Base-by-base conservation (phyloP, 2,329 filamentous ascomycete species). In the Verticillium isaacii region DNA sequence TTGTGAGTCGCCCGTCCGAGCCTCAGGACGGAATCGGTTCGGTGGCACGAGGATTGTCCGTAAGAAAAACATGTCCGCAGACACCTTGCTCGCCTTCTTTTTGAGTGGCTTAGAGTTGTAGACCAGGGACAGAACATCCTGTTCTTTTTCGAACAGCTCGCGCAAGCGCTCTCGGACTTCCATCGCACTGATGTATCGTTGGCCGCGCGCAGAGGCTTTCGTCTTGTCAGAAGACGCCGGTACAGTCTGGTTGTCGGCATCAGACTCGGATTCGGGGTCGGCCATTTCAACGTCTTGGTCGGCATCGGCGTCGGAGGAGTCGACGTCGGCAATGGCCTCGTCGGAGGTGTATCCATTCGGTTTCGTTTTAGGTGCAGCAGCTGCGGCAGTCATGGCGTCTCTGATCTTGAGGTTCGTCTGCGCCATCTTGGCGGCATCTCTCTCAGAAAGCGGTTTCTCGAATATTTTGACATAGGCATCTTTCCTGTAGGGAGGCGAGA, bases 391-490 rank as follows among this genome's bases (percentile, higher is more conserved):
- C 68, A 96, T 80, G 3, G 91, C 89, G 71, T 95, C 91, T 59
- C 84, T 82, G 39, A 86, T 80, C 68, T 87, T 89, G 71, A 93
- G 85, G 58, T 80, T 82, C 56, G 79, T 80, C 63, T 90, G 86
- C 3, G 87, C 83, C 90, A 96, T 96, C 64, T 89, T 87, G 52
- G 87, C 84, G 72, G 88, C 87, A 39, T 95, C 88, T 74, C 96
- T 96, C 56, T 83, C 76, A 56, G 83, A 85, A 61, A 97, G 78
- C 2, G 90, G 81, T 71, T 91, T 95, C 72, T 94, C 89, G 75
- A 98, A 99, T 60, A 99, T 93, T 75, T 98, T 99, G 71, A 93
- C 90, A 69, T 88, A 95, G 54, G 90, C 85, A 70, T 99, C 94
- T 74, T 96, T 97, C 68, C 94, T 88, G 75, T 92, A 98, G 2